These are phyloP conservation scores for Acorus calamus DNA, from an alignment of 106 monocot genomes.

Conservation along the genomic window DNA sequence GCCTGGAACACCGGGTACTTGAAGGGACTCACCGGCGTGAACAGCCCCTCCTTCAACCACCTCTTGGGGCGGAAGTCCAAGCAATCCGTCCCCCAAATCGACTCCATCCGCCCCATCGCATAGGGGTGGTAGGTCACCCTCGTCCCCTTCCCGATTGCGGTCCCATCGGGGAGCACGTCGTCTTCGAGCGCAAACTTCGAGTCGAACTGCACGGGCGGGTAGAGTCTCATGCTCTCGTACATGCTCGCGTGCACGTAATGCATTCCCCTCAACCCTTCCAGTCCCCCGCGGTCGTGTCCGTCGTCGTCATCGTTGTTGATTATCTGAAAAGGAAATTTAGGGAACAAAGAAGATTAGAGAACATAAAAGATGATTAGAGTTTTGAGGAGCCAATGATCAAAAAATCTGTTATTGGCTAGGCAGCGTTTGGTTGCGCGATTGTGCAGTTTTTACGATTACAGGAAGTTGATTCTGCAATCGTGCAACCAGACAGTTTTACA, in stretches of 20 bases:
- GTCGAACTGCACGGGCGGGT: slow-evolving; percentile 28
- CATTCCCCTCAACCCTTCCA: slow-evolving; percentile 14
- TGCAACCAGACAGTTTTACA: too few relatives aligned
- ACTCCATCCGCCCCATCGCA: slow-evolving; percentile 64
- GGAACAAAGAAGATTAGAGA: too few relatives aligned
- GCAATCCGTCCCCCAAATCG: slow-evolving; percentile 49
- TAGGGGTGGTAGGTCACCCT: slow-evolving; percentile 20
- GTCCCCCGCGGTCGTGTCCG: neutral
- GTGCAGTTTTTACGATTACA: too few relatives aligned
- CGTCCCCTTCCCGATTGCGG: slow-evolving; percentile 11
- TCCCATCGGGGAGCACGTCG: slow-evolving; percentile 23
- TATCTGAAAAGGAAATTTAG: too few relatives aligned
- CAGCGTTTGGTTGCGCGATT: too few relatives aligned
- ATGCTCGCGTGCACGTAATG: slow-evolving; percentile 18
- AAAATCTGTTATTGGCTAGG: too few relatives aligned
- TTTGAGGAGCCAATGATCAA: too few relatives aligned
- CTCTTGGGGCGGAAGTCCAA: slow-evolving; percentile 44
- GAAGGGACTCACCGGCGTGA: slow-evolving; percentile 40
- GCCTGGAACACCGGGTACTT: slow-evolving; percentile 67
- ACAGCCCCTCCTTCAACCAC: slow-evolving; percentile 36
- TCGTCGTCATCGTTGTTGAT: neutral
- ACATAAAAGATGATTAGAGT: too few relatives aligned
- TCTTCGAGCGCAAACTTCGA: slow-evolving; percentile 19
- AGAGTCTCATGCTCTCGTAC: slow-evolving; percentile 23
- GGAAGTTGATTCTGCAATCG: too few relatives aligned